Conservation (phyloP, 2,329 filamentous ascomycete genomes). For the Thermothelomyces thermophilus region DNA sequence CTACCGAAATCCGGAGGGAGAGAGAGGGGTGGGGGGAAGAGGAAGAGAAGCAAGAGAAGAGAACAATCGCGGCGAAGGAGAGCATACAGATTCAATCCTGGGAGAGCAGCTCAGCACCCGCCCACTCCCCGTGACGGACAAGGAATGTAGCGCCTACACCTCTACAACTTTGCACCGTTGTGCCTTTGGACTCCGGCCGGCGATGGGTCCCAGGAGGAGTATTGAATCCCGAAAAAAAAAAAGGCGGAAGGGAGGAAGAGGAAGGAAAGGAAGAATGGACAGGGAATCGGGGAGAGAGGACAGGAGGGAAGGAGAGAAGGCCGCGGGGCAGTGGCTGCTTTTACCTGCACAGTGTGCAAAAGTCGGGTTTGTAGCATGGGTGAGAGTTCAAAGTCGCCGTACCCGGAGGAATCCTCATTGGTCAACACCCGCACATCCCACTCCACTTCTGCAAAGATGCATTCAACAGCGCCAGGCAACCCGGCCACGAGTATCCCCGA, state of each 20-base stretch:
- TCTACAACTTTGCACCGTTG: conserved; percentile 7
- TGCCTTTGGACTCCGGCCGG: conserved; percentile 6
- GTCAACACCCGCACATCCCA: conserved; percentile 5
- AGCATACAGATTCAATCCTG: conserved; percentile 4
- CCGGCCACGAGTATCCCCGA: background rate
- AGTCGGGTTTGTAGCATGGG: background rate
- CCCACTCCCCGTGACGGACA: conserved; percentile 4
- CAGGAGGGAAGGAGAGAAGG: conserved; percentile 3
- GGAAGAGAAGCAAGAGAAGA: background rate
- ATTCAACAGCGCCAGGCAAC: no score
- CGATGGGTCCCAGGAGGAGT: background rate
- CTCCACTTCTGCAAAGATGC: background rate
- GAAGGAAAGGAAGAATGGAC: background rate
- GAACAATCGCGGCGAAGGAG: background rate
- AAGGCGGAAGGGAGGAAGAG: conserved; percentile 1
- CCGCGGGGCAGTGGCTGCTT: conserved; percentile 10
- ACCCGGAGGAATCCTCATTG: conserved; percentile 16
- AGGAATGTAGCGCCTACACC: conserved; percentile 9
- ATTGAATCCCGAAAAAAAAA: background rate
- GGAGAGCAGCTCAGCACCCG: conserved; percentile 3
- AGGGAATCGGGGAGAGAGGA: background rate
- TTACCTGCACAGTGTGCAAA: conserved; percentile 14
- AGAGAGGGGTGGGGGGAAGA: background rate
- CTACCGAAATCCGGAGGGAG: background rate
- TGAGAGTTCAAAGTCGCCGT: conserved; percentile 11